These are phyloP conservation scores for Przewalskia tangutica DNA, from an alignment of 257 asterid species.

Conservation along the genomic window DNA sequence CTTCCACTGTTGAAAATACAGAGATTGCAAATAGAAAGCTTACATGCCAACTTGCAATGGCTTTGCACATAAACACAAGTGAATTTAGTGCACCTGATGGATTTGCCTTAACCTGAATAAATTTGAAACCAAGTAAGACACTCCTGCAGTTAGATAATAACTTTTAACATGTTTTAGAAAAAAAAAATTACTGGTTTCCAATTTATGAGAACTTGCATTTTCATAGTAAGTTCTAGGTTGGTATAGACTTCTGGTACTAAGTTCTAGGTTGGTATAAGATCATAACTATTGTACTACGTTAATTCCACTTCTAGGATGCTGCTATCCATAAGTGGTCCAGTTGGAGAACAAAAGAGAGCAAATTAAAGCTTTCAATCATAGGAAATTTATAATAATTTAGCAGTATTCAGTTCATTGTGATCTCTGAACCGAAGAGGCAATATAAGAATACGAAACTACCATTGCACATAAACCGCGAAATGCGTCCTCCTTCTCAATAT, in stretches of 20 bases:
- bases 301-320: background rate
- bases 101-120: constrained; percentile 73
- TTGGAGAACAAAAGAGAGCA: background rate
- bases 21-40: constrained; percentile 13
- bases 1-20: background rate
- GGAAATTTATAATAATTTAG: background rate
- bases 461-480: constrained; percentile 90
- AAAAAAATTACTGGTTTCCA: background rate
- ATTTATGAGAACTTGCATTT: background rate
- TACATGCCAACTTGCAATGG: constrained; percentile 99
- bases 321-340: background rate
- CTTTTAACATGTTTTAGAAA: background rate
- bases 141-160: background rate
- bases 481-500: constrained; percentile 94
- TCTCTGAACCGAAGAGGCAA: background rate
- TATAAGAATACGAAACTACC: constrained; percentile 32
- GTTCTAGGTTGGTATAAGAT: background rate
- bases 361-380: background rate
- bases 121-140: background rate
- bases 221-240: background rate
- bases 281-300: background rate
- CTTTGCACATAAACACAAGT: constrained; percentile 69
- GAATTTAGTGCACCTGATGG: constrained; percentile 85
- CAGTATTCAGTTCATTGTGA: background rate
- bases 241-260: too few species aligned